These are phyloP conservation scores for Aspergillus eucalypticola DNA, from an alignment of 2,329 filamentous ascomycete genomes.

Conservation along the genomic window DNA sequence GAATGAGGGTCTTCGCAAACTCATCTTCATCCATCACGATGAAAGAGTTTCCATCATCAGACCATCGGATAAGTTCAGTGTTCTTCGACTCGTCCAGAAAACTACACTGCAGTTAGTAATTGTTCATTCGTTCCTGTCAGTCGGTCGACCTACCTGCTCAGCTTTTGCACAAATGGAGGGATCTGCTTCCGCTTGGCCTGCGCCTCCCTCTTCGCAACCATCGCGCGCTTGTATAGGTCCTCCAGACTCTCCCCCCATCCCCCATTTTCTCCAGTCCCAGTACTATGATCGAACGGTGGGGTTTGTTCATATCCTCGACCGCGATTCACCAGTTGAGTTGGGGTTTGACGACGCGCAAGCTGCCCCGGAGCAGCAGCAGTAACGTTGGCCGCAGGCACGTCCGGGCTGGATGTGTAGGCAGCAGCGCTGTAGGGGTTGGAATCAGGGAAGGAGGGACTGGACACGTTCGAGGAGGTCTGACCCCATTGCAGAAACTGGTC, in stretches of 20 bases:
- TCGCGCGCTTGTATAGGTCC: slow-evolving; percentile 74
- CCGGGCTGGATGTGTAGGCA: slow-evolving; percentile 48
- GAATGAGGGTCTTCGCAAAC: slow-evolving; percentile 72
- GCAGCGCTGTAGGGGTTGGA: slow-evolving; percentile 41
- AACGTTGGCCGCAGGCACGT: slow-evolving; percentile 51
- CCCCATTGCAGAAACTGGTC: slow-evolving; percentile 60
- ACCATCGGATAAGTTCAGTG: slow-evolving; percentile 94
- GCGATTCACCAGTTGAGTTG: slow-evolving; percentile 42
- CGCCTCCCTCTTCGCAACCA: slow-evolving; percentile 81
- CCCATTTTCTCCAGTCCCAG: slow-evolving; percentile 33
- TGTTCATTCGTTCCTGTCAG: not conserved
- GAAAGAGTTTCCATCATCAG: slow-evolving; percentile 93
- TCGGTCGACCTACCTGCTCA: slow-evolving; percentile 74
- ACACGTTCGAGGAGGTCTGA: slow-evolving; percentile 40
- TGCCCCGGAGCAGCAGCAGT: slow-evolving; percentile 40
- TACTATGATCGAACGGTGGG: slow-evolving; percentile 31
- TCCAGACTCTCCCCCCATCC: slow-evolving; percentile 67
- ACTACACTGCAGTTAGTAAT: slow-evolving; percentile 51
- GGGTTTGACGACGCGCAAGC: slow-evolving; percentile 41
- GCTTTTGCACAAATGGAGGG: slow-evolving; percentile 94
- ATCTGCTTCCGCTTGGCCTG: slow-evolving; percentile 92
- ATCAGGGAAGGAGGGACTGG: slow-evolving; percentile 38
- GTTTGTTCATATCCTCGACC: slow-evolving; percentile 42
- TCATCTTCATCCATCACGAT: slow-evolving; percentile 95
- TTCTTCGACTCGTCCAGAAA: slow-evolving; percentile 93